Evolutionary conservation across 768 basidiomycete species (phyloP), one percentile per base, ranked within the genome.

Genomic region (Cyclocybe cylindracea): DNA sequence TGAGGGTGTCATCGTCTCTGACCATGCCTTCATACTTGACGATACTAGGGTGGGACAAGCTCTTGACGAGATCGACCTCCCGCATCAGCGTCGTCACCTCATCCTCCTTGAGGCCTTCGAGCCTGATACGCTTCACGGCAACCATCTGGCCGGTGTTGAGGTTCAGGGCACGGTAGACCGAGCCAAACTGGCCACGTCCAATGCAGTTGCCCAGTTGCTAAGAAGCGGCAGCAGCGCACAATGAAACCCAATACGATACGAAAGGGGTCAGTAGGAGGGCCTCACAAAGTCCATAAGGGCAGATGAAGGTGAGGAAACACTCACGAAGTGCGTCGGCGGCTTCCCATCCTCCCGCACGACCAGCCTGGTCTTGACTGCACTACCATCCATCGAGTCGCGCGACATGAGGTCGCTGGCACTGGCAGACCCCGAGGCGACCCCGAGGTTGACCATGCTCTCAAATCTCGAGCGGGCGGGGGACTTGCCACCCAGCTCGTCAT

Each of bases 191-290:
- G 7, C 96, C 96, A 44, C 91, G 85, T 2, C 96, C 96, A 57
- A 99, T 96, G 66, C 93, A 95, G 69, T 97, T 95, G 31, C 96
- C 96, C 14, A 99, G 78, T 94, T 96, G 94, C 96, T 98, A 61
- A 35, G 48, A 52, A 49, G 47, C 50, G 52, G 52, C 49, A 54
- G 42, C 37, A 53, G 49, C 29, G 31, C 57, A 60, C 48, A 29
- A 34, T 42, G 54, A 51, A 44, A 24, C 24, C 24, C 24, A 24
- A 24, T 24, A 24, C 16, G 46, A 46, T 29, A 55, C 40, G 39
- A 54, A 46, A 41, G 29, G 51, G 39, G 50, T 48, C 50, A 41
- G 39, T 43, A 24, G 39, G 29, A 43, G 38, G 16, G 10, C 29
- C 10, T 7, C 29, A 38, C 37, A 38, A 11, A 16, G 16, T 38